Base-by-base conservation (phyloP, 768 basidiomycete species). In the Cyclocybe aegerita region DNA sequence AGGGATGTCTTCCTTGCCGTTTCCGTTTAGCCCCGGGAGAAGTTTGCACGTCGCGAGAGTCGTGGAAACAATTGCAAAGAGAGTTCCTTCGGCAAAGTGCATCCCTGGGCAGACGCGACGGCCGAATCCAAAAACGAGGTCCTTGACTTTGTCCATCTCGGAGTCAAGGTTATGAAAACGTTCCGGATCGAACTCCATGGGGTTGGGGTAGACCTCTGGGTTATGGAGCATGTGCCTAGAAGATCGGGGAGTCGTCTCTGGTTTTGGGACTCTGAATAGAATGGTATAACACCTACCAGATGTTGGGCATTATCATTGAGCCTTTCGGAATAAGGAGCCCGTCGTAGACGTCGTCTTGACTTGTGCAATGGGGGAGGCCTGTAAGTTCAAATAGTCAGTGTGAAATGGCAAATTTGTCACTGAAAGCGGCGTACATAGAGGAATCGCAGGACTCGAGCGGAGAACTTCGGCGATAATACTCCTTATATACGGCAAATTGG, bases 101-200 rank as follows among this genome's bases (percentile, higher is more conserved):
- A 62, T 59, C 8, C 80, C 81, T 32, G 71, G 74, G 49, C 76
- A 77, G n/a, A 71, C 60, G 4, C 75, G 71, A 11, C 78, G 68
- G 15, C 72, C 72, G 43, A 72, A 74, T 4, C 72, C 74, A 46
- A 70, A 73, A 30, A 67, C 61, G 23, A 79, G 67, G 38, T 75
- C 68, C 2, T 37, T 44, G 32, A 72, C 66, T 2, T 70, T 65
- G 14, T 63, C 56, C 53, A 71, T 65, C 38, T 67, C 65, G 23
- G 66, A 63, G 53, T 77, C 70, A 3, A 65, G 55, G 7, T 53
- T 54, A 29, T 75, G 68, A 65, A 78, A 86, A 14, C 84, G 79
- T 39, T 82, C 81, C 14, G 85, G 85, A 35, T 73, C 75, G 61
- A 86, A 86, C 35, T 62, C 58, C 56, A 76, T 67, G 2, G 85